phyloP scores from a whole-genome alignment of 768 basidiomycete genomes.

The Termitomyces sp. region DNA sequence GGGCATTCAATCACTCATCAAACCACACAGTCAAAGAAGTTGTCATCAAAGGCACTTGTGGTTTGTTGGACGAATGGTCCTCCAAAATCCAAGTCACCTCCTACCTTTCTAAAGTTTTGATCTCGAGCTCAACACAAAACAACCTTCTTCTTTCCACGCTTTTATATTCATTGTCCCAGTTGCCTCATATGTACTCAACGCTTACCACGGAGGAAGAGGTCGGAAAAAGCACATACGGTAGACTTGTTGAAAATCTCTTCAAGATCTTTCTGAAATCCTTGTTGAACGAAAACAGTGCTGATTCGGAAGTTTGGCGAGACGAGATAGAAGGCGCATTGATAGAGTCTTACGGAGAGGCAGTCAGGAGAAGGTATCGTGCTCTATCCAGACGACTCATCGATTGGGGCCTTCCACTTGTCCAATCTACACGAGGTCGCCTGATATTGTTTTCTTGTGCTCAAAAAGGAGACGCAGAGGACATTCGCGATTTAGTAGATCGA shows the following conservation, averaged over 20 bases:
- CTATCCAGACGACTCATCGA: not conserved
- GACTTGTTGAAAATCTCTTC: not conserved
- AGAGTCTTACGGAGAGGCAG: not conserved
- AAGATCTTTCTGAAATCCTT: not conserved
- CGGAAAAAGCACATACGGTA: not conserved
- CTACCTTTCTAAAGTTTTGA: not conserved
- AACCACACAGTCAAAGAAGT: not conserved
- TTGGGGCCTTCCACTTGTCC: not conserved
- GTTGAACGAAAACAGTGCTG: not conserved
- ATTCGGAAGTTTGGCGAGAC: not conserved
- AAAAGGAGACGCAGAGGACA: not conserved
- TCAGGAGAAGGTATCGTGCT: not conserved
- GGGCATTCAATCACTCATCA: not conserved
- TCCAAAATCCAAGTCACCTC: not conserved
- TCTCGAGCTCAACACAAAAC: not conserved
- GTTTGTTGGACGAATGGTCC: not conserved
- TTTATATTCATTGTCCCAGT: not conserved
- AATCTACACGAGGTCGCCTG: not conserved
- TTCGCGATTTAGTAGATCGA: not conserved
- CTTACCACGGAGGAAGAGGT: not conserved
- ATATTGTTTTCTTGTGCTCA: not conserved
- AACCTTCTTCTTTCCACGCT: not conserved
- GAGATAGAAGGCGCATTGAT: not conserved
- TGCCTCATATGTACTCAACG: not conserved
- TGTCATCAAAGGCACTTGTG: not conserved